These are phyloP conservation scores for Pleurotus eryngii DNA, from an alignment of 768 basidiomycete genomes.

Conservation along the genomic window DNA sequence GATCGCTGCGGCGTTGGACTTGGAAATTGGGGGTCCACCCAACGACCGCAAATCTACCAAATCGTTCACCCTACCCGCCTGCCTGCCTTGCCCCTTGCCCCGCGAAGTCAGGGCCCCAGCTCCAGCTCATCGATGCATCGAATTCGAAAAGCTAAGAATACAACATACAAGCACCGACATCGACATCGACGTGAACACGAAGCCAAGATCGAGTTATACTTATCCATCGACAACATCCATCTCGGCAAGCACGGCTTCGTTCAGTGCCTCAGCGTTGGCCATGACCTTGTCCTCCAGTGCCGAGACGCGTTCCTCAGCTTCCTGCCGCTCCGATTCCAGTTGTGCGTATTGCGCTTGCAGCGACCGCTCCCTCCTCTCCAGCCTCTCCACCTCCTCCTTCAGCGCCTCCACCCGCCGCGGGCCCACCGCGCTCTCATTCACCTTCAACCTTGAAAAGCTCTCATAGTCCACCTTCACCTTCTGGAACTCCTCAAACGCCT, in stretches of 20 bases:
- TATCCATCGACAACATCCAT: constrained; percentile 39
- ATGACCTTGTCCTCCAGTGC: constrained; percentile 83
- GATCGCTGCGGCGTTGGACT: too few species aligned
- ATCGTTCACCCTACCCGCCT: too few species aligned
- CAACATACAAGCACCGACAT: constrained; percentile 6
- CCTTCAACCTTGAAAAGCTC: constrained; percentile 71
- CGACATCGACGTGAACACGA: too few species aligned
- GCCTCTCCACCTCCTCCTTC: constrained; percentile 80
- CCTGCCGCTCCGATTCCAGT: constrained; percentile 65
- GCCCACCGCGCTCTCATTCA: constrained; percentile 71
- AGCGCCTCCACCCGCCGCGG: constrained; percentile 76
- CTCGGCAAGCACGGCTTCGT: constrained; percentile 70
- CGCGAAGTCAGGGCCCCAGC: too few species aligned
- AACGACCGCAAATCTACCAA: too few species aligned
- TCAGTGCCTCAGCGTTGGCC: constrained; percentile 78
- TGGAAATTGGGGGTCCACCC: too few species aligned
- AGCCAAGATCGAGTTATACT: not conserved
- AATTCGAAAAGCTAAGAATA: constrained; percentile 4
- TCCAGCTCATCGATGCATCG: not conserved
- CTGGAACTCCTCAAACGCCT: constrained; percentile 70
- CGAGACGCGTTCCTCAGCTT: constrained; percentile 54
- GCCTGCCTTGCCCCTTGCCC: too few species aligned
- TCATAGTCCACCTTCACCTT: constrained; percentile 67
- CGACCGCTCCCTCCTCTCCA: constrained; percentile 72
- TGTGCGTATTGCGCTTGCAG: constrained; percentile 87